These are phyloP conservation scores for Paramecium sonneborni DNA, from an alignment of 73 alveolate species.

Conservation along the genomic window DNA sequence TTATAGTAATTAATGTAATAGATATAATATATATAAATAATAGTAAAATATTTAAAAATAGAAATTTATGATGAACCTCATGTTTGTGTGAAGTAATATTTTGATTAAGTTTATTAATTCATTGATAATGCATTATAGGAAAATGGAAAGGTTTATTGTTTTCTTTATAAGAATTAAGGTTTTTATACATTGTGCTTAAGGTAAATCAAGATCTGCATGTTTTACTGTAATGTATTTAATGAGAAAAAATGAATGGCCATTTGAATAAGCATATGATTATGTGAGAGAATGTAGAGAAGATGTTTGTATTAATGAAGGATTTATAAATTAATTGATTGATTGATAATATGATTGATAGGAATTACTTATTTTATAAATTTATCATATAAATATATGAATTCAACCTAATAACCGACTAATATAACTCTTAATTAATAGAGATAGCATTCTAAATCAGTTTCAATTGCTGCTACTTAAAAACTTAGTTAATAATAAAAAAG, in stretches of 20 bases:
- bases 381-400: neutral
- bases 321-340: conserved; percentile 32
- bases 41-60: conserved; percentile 53
- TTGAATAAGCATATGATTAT: conserved; percentile 50
- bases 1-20: conserved; percentile 15
- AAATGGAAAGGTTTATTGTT: conserved; percentile 15
- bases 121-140: neutral
- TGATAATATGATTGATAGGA: neutral
- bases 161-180: no score
- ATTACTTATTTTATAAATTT: neutral
- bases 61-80: conserved; percentile 47
- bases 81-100: conserved; percentile 1
- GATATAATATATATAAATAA: neutral
- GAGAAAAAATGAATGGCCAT: conserved; percentile 6
- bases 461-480: neutral
- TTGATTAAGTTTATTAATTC: conserved; percentile 56
- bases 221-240: conserved; percentile 58
- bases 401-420: neutral
- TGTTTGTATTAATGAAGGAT: conserved; percentile 60
- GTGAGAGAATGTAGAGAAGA: conserved; percentile 49
- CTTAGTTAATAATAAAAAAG: conserved; percentile 19
- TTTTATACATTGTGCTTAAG: no score
- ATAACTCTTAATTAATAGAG: neutral
- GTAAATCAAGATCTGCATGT: conserved; percentile 31
- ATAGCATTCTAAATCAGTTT: conserved; percentile 11